Conservation (phyloP, 768 basidiomycete genomes). For the Auricularia sp. region DNA sequence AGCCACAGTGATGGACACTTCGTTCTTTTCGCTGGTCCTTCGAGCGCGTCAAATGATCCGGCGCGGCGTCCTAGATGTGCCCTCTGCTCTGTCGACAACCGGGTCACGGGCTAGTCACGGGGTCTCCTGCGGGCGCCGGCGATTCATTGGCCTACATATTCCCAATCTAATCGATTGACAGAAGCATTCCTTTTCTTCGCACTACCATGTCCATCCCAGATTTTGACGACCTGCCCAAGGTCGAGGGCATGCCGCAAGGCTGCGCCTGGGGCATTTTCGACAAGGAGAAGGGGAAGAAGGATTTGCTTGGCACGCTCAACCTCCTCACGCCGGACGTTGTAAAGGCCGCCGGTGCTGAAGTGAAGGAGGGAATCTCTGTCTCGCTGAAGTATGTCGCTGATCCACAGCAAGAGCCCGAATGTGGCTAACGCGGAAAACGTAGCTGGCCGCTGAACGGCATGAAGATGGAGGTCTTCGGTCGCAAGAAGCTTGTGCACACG, state of each 20-base stretch:
- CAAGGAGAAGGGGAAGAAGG: slow-evolving; percentile 40
- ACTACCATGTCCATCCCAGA: slow-evolving; percentile 19
- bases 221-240: slow-evolving; percentile 40
- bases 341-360: slow-evolving; percentile 44
- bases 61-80: too few relatives aligned
- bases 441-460: neutral
- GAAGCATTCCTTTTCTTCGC: too few relatives aligned
- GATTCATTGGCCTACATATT: neutral
- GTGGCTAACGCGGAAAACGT: neutral
- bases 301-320: slow-evolving; percentile 60
- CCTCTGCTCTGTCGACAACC: too few relatives aligned
- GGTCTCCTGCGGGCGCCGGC: too few relatives aligned
- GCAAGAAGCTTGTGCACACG: neutral
- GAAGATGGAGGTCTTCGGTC: slow-evolving; percentile 19
- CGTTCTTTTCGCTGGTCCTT: too few relatives aligned
- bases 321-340: slow-evolving; percentile 55
- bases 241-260: slow-evolving; percentile 32
- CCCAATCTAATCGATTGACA: neutral
- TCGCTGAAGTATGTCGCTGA: slow-evolving; percentile 32
- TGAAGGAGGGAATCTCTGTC: slow-evolving; percentile 19
- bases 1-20: too few relatives aligned
- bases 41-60: too few relatives aligned
- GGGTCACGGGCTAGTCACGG: too few relatives aligned
- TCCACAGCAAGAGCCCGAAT: neutral
- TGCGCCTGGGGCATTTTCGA: slow-evolving; percentile 55